Evolutionary conservation across 768 basidiomycete genomes (phyloP).

Genomic region (Russula virescens): DNA sequence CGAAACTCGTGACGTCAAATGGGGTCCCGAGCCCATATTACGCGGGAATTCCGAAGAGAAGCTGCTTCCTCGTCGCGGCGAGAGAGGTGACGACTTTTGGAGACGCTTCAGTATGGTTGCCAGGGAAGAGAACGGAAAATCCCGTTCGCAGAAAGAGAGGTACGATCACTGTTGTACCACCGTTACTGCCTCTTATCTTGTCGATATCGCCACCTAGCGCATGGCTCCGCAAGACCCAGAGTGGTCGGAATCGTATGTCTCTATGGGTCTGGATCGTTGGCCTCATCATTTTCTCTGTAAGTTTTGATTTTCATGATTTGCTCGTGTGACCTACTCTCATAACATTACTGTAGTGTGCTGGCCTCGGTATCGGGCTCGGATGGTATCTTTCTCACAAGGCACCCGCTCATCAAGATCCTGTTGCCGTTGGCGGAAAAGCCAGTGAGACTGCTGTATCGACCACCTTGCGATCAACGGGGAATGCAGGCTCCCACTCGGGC

Average conservation of each 20-base stretch:
- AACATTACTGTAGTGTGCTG: slow-evolving; percentile 37
- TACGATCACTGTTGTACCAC: slow-evolving; percentile 19
- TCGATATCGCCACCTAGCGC: slow-evolving; percentile 35
- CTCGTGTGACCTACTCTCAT: background rate
- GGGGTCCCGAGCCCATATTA: slow-evolving; percentile 44
- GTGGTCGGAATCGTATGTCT: slow-evolving; percentile 45
- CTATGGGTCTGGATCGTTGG: slow-evolving; percentile 69
- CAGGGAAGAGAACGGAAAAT: slow-evolving; percentile 50
- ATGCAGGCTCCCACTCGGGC: background rate
- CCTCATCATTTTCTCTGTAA: slow-evolving; percentile 49
- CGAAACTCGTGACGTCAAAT: slow-evolving; percentile 37
- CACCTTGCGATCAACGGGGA: slow-evolving; percentile 24
- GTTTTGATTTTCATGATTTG: slow-evolving; percentile 25
- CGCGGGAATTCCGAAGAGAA: slow-evolving; percentile 65
- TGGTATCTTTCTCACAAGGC: slow-evolving; percentile 52
- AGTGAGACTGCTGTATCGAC: slow-evolving; percentile 31
- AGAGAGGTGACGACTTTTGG: slow-evolving; percentile 83
- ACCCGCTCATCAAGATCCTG: slow-evolving; percentile 47
- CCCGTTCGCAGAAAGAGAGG: slow-evolving; percentile 41
- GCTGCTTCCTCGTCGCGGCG: slow-evolving; percentile 58
- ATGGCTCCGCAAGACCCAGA: slow-evolving; percentile 65
- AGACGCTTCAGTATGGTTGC: slow-evolving; percentile 80
- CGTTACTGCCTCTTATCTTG: background rate
- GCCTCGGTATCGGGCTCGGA: slow-evolving; percentile 53
- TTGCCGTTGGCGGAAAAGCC: slow-evolving; percentile 58